phyloP scores from a whole-genome alignment of 768 basidiomycete species.

The Hirschioporus abietinus region DNA sequence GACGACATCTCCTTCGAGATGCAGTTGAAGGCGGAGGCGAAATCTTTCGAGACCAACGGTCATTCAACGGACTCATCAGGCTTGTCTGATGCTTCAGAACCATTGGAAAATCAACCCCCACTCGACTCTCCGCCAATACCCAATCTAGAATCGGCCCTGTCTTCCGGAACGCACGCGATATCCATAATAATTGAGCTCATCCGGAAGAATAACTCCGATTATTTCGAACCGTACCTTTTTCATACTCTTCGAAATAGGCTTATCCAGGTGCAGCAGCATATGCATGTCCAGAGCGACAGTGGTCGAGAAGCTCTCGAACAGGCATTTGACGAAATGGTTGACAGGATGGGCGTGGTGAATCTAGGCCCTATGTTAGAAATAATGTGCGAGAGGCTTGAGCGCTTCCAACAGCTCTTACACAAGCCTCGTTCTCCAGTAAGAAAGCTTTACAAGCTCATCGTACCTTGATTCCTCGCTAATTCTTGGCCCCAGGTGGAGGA shows the following conservation, averaged over 20 bases:
- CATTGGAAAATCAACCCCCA: constrained; percentile 9
- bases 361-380: constrained; percentile 75
- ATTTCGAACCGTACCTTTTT: constrained; percentile 96
- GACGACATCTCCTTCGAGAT: constrained; percentile 43
- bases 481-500: constrained; percentile 48
- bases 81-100: constrained; percentile 9
- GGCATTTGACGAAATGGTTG: constrained; percentile 76
- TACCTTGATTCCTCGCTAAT: constrained; percentile 10
- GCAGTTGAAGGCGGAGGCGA: constrained; percentile 9
- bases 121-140: constrained; percentile 24
- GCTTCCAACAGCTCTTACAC: constrained; percentile 64
- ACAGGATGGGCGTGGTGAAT: constrained; percentile 87
- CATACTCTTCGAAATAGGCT: constrained; percentile 89
- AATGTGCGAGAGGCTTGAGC: constrained; percentile 60
- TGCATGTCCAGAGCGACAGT: constrained; percentile 45
- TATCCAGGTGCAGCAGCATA: constrained; percentile 78
- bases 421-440: constrained; percentile 75
- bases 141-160: constrained; percentile 52
- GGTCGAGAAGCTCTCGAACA: constrained; percentile 61
- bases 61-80: neutral
- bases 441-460: constrained; percentile 10
- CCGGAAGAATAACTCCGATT: constrained; percentile 97
- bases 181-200: constrained; percentile 91
- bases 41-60: neutral
- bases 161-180: constrained; percentile 82